These are phyloP conservation scores for Metrosideros polymorpha DNA, from an alignment of 441 rosid genomes.

Conservation along the genomic window DNA sequence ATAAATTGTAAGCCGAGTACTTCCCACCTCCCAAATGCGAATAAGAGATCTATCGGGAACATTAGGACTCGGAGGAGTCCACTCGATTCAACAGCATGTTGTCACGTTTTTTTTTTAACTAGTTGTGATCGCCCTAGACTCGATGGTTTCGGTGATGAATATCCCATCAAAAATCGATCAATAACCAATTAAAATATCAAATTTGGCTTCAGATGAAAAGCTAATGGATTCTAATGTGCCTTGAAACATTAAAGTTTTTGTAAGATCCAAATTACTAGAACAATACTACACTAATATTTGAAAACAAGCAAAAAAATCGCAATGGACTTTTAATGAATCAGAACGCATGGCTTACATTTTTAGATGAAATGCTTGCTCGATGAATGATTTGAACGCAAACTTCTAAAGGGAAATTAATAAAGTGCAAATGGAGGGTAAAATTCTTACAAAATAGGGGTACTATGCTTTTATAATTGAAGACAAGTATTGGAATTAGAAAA, in stretches of 20 bases:
- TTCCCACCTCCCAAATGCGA: background rate
- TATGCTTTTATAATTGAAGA: background rate
- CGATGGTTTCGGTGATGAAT: background rate
- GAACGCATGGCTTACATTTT: background rate
- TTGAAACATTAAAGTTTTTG: background rate
- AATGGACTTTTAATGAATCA: background rate
- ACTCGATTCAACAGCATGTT: fast-evolving
- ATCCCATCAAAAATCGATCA: background rate
- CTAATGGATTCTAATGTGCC: background rate
- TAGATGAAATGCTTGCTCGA: background rate
- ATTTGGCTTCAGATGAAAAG: background rate
- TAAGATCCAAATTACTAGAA: background rate
- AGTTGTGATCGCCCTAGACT: background rate
- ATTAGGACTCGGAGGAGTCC: fast-evolving
- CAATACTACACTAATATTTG: background rate
- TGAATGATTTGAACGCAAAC: background rate
- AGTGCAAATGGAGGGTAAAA: background rate
- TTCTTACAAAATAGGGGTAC: background rate
- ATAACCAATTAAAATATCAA: background rate
- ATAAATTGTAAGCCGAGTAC: background rate
- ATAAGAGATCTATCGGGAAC: background rate
- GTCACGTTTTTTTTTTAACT: background rate
- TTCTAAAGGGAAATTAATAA: background rate
- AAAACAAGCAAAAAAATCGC: background rate
- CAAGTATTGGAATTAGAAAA: background rate